A percentile compares a stretch with the other conserved stretches of the same genome.
phyloP scores from a whole-genome alignment of 1,284 basidiomycete genomes.

The Ganoderma resinaceum region DNA sequence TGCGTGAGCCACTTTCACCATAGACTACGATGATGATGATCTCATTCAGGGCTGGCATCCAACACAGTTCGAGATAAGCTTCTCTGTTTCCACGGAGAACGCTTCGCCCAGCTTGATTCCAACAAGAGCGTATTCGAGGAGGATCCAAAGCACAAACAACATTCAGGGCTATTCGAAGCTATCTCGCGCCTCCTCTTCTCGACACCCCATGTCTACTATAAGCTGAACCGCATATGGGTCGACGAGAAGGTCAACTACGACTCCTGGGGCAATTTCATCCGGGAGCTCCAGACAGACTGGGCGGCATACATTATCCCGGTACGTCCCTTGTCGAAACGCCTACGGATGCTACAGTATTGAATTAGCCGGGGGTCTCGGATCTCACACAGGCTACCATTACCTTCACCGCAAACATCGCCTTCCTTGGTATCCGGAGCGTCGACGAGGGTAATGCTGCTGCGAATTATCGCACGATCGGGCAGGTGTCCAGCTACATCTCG shows the following conservation, averaged over 20 bases:
- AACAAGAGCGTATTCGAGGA: slow-evolving; percentile 22
- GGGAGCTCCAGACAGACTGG: slow-evolving; percentile 36
- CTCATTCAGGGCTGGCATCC: not conserved
- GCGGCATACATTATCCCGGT: slow-evolving; percentile 37
- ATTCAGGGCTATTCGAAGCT: slow-evolving; percentile 27
- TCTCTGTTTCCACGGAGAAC: slow-evolving; percentile 33
- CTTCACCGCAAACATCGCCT: slow-evolving; percentile 35
- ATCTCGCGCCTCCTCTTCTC: slow-evolving; percentile 34
- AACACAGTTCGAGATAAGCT: slow-evolving; percentile 12
- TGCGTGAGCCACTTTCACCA: not conserved
- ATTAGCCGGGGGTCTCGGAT: not conserved
- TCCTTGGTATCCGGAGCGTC: slow-evolving; percentile 45
- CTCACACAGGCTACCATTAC: slow-evolving; percentile 46
- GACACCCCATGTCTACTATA: slow-evolving; percentile 32
- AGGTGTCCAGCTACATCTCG: slow-evolving; percentile 36
- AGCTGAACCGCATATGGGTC: slow-evolving; percentile 33
- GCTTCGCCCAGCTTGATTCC: slow-evolving; percentile 31
- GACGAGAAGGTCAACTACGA: slow-evolving; percentile 35
- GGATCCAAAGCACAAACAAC: not conserved
- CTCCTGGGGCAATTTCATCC: slow-evolving; percentile 34
- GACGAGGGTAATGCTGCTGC: slow-evolving; percentile 18
- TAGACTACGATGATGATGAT: not conserved
- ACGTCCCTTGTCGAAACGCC: slow-evolving; percentile 3
- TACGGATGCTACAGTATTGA: not conserved
- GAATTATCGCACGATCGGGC: slow-evolving; percentile 19